Evolutionary conservation across 441 rosid species (phyloP).

Genomic region (Gossypium davidsonii): DNA sequence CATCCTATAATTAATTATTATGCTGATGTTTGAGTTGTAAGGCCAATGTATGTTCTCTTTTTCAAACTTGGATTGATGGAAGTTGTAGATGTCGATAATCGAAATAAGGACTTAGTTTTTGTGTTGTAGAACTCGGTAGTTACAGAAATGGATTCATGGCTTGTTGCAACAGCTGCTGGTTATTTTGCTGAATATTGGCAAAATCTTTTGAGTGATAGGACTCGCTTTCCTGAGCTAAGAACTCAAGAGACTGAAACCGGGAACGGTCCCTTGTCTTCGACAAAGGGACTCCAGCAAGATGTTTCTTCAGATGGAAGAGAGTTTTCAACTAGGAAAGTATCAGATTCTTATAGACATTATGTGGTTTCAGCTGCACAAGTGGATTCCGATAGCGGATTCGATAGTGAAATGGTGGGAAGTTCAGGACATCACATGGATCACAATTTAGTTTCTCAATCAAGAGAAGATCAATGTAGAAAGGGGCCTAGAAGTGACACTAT

Average conservation of each 20-base stretch:
- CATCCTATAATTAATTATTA: background rate
- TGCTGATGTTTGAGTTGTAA: background rate
- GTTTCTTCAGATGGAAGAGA: conserved; percentile 13
- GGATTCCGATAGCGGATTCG: conserved; percentile 24
- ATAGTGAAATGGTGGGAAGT: conserved; percentile 20
- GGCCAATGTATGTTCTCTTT: background rate
- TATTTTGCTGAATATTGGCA: conserved; percentile 48
- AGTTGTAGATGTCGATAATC: conserved; percentile 18
- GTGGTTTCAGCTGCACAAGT: conserved; percentile 27
- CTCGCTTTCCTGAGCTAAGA: conserved; percentile 22
- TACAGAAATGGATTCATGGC: conserved; percentile 58
- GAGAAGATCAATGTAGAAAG: conserved; percentile 15
- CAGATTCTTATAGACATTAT: conserved; percentile 1
- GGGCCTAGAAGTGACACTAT: conserved; percentile 21
- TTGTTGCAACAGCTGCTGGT: conserved; percentile 67
- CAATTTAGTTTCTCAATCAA: conserved; percentile 22
- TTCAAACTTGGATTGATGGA: conserved; percentile 15
- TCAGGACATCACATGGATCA: conserved; percentile 18
- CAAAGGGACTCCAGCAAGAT: conserved; percentile 30
- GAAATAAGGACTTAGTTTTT: conserved; percentile 11
- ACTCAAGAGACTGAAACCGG: conserved; percentile 28
- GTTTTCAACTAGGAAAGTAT: background rate
- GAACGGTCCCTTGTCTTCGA: conserved; percentile 18
- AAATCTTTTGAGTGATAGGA: conserved; percentile 28
- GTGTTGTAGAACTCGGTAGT: conserved; percentile 27